Evolutionary conservation across 345 rosid species (phyloP), one percentile per base, ranked within the genome.

Genomic region (Eucalyptus curtisii): DNA sequence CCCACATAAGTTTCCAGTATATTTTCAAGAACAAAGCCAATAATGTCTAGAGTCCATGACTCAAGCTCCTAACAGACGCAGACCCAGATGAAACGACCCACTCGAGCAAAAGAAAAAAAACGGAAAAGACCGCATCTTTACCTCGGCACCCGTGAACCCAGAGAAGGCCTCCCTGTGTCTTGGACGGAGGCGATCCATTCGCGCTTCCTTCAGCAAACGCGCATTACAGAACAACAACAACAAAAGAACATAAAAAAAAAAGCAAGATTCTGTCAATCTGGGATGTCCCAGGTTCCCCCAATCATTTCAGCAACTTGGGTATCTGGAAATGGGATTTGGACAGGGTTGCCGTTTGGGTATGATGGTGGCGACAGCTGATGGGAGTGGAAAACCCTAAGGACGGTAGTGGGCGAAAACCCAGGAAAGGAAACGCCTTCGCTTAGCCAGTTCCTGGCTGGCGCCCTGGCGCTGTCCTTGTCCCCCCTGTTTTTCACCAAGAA

Each of bases 141-240:
- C 96, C 96, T 95, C 96, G 44, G 92, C 86, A 50, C 87, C 80
- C 7, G 92, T 81, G 89, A 95, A 95, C 81, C 96, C 96, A 66
- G 94, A 89, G 87, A 93, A 95, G 5, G 86, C 49, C 71, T 71
- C 89, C 82, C 93, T 91, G 57, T 82, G 88, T 49, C 95, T 91
- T 5, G 93, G 93, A 45, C 94, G 94, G 55, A 94, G 94, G 85
- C 93, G 92, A 92, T 91, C 95, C 95, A 93, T 92, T 55, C 37
- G 87, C 66, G 61, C 61, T 55, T 55, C 30, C 25, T 49, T 50
- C 59, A 86, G 87, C 59, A 52, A 49, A 16, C 33, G 87, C 37
- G 55, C 44, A 49, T 15, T 24, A 22, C 27, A 52, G 14, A 31
- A 86, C 53, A 50, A 17, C 45, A 17, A 66, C 13, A 87, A 50